These are phyloP conservation scores for Arctium minus DNA, from an alignment of 129 eudicot genomes.

Conservation along the genomic window DNA sequence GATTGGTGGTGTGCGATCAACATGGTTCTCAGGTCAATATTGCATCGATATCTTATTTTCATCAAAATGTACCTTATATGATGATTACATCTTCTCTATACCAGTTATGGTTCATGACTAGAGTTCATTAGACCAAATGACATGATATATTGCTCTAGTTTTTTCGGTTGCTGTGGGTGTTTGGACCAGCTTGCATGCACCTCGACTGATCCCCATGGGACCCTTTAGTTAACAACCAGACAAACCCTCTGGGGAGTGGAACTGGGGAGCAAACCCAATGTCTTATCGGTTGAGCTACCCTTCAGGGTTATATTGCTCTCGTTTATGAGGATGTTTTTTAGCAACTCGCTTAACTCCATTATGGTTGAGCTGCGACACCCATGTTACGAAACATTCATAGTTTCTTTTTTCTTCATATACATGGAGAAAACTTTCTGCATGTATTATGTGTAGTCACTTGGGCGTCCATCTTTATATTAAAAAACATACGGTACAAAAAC, in stretches of 20 bases:
- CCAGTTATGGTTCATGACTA: background rate
- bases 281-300: no score
- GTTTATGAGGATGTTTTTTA: no score
- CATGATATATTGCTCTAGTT: background rate
- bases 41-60: background rate
- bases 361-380: no score
- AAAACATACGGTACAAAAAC: no score
- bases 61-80: background rate
- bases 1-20: slow-evolving; percentile 95
- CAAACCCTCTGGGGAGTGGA: background rate
- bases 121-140: background rate
- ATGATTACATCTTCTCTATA: background rate
- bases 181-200: background rate
- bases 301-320: no score
- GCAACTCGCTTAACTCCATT: no score
- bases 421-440: no score
- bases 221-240: no score
- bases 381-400: no score
- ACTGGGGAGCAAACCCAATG: background rate
- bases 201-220: background rate
- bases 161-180: background rate
- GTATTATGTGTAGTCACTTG: no score
- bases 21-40: slow-evolving; percentile 89
- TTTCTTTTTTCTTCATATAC: no score
- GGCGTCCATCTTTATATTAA: no score